Percentiles rank a stretch among this genome's conserved stretches.
Conservation (phyloP, 371 early-diverging fungal species). For the Syncephalastrum racemosum region DNA sequence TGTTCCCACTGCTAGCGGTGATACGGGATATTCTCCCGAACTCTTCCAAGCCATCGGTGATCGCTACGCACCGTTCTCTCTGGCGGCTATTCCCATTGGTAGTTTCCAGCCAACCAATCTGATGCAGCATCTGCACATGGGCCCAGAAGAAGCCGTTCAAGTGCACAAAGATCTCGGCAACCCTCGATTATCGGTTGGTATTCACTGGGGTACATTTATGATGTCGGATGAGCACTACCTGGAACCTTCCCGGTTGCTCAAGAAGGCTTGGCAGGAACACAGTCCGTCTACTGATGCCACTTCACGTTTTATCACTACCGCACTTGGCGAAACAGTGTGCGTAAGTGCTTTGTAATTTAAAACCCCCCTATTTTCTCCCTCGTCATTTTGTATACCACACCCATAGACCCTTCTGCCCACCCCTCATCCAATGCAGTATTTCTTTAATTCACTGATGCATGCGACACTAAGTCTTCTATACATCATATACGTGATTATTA, state of each 20-base stretch:
- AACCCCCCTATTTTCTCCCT: too few relatives aligned
- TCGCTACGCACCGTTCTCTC: conserved; percentile 51
- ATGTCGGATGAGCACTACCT: conserved; percentile 71
- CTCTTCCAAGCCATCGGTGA: conserved; percentile 54
- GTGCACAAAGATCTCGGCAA: conserved; percentile 52
- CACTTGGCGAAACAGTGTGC: conserved; percentile 28
- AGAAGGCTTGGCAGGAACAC: conserved; percentile 24
- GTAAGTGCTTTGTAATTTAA: too few relatives aligned
- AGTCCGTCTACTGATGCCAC: conserved; percentile 10
- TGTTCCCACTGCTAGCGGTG: conserved; percentile 36
- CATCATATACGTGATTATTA: too few relatives aligned
- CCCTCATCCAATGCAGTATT: too few relatives aligned
- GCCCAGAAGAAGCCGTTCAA: conserved; percentile 53
- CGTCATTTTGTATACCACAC: too few relatives aligned
- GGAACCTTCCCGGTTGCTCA: conserved; percentile 59
- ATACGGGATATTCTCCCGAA: conserved; percentile 62
- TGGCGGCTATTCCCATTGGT: conserved; percentile 62
- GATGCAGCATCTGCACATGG: conserved; percentile 56
- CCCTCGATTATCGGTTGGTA: conserved; percentile 48
- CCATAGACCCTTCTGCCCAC: too few relatives aligned
- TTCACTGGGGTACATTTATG: conserved; percentile 60
- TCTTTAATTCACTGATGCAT: too few relatives aligned
- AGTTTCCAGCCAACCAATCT: conserved; percentile 49
- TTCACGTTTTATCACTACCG: conserved; percentile 31
- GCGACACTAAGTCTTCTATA: too few relatives aligned